Conservation (phyloP, 2,329 filamentous ascomycete genomes). For the Monosporascus sp. region DNA sequence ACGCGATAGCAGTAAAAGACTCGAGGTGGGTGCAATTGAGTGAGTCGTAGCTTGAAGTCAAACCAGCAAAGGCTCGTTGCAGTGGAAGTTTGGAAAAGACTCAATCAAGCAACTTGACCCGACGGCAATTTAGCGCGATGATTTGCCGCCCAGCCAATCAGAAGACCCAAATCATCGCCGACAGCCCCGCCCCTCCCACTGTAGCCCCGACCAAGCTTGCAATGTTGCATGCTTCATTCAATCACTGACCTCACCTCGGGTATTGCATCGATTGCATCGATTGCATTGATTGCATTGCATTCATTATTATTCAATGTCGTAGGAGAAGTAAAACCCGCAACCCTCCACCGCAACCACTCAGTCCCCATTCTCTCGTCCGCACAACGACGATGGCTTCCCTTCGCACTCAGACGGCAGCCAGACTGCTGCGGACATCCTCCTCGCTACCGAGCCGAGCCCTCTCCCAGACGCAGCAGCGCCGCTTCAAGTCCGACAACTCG, state of each 20-base stretch:
- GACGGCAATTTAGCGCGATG: slow-evolving; percentile 34
- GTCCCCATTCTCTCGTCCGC: not conserved
- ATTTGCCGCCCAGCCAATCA: slow-evolving; percentile 39
- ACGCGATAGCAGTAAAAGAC: slow-evolving; percentile 13
- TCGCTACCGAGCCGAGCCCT: slow-evolving; percentile 30
- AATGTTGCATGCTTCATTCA: no score
- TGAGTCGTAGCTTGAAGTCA: slow-evolving; percentile 1
- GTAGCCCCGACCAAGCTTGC: no score
- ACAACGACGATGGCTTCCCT: slow-evolving; percentile 58
- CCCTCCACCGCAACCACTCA: not conserved
- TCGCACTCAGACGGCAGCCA: slow-evolving; percentile 48
- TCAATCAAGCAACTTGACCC: slow-evolving; percentile 24
- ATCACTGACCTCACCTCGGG: no score
- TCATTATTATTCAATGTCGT: no score
- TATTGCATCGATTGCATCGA: no score
- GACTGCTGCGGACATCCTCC: slow-evolving; percentile 44
- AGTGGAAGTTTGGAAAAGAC: slow-evolving; percentile 39
- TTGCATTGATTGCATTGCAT: no score
- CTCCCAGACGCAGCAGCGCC: slow-evolving; percentile 33
- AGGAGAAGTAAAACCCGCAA: not conserved
- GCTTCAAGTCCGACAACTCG: slow-evolving; percentile 39
- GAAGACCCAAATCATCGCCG: slow-evolving; percentile 5
- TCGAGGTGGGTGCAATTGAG: slow-evolving; percentile 11
- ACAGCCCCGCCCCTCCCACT: not conserved
- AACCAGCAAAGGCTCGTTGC: slow-evolving; percentile 1